Base-by-base conservation (phyloP, 2,329 filamentous ascomycete species). In the Lecanosticta acicola region DNA sequence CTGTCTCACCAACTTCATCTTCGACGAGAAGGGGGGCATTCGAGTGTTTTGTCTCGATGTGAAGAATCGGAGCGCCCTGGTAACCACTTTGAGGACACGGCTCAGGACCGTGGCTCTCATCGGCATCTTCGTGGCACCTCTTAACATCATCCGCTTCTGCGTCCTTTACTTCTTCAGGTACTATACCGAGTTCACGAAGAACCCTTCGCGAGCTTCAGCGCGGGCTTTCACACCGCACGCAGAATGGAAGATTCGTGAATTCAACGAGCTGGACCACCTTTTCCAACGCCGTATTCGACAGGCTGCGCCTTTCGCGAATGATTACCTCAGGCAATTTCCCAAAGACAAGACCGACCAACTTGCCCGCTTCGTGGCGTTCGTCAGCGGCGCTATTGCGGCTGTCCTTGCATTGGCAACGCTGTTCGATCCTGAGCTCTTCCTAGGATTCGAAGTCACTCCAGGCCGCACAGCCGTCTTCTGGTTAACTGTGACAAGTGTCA, bases 171-270 rank as follows among this genome's bases (percentile, higher is more conserved):
- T 98, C 60, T 89, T 97, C 63, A 88, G 85, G 24, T 95, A 97
- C 63, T 97, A 96, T 66, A 93, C 93, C 60, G 91, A 98, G 72
- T 96, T 94, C 62, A 89, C 95, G 68, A 94, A 90, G 61, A 94
- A 96, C 52, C 91, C 88, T 0, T 82, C 87, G 0, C 83, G 89
- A 52, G 79, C 95, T 32, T 85, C 87, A n/a, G 84, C 88, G 13
- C 82, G 93, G 33, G 84, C 89, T 55, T 98, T 96, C 63, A 97
- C 91, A 0, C 87, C 89, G 1, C 78, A 95, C 41, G 93, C 93
- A 0, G 86, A 95, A 64, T 98, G 93, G 93, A 97, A 96, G 60
- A 96, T 98, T 53, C 84, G 93, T 39, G 91, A 97, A 65, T 98
- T 97, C 75, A 98, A 98, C 60, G 93, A 98, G 66, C 76, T 98